phyloP scores from a whole-genome alignment of 495 filamentous ascomycete genomes.

The Penicillium tannophilum region DNA sequence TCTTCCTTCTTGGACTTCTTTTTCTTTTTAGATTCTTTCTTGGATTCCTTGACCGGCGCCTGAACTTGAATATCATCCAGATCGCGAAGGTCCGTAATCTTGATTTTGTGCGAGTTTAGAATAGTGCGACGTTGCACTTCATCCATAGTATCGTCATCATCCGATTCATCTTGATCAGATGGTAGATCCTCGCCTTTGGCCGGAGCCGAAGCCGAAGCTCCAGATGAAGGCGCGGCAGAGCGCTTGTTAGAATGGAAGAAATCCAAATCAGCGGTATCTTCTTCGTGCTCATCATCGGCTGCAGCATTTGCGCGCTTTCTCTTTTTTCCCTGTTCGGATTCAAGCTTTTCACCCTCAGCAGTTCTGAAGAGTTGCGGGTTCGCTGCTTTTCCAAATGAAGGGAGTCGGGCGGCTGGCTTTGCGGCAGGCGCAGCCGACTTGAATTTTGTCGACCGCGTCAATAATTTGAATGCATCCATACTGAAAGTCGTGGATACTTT shows the following conservation, averaged over 20 bases:
- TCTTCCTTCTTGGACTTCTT: conserved; percentile 52
- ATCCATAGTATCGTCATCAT: conserved; percentile 40
- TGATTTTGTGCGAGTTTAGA: conserved; percentile 83
- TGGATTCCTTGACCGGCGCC: conserved; percentile 48
- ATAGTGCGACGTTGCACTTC: conserved; percentile 72
- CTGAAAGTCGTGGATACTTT: conserved; percentile 10
- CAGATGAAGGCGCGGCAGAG: conserved; percentile 23
- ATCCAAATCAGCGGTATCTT: conserved; percentile 35
- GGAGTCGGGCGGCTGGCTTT: conserved; percentile 35
- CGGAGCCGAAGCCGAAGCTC: conserved; percentile 11
- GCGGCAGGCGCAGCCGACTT: conserved; percentile 27
- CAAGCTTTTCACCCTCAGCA: conserved; percentile 35
- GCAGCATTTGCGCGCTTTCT: conserved; percentile 35
- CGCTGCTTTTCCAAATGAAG: conserved; percentile 51
- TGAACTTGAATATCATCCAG: conserved; percentile 37
- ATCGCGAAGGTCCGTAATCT: conserved; percentile 70
- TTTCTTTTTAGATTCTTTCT: conserved; percentile 55
- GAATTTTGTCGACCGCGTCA: conserved; percentile 57
- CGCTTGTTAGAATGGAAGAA: conserved; percentile 41
- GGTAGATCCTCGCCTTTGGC: conserved; percentile 21
- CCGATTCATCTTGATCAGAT: conserved; percentile 26
- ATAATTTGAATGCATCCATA: conserved; percentile 59
- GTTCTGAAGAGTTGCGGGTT: conserved; percentile 59
- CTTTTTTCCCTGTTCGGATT: conserved; percentile 43
- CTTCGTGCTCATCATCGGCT: conserved; percentile 25